Percentiles rank a stretch among this genome's conserved stretches.
Evolutionary conservation across 108 stramenopile species (phyloP).

Genomic region (Nitzschia inconspicua): DNA sequence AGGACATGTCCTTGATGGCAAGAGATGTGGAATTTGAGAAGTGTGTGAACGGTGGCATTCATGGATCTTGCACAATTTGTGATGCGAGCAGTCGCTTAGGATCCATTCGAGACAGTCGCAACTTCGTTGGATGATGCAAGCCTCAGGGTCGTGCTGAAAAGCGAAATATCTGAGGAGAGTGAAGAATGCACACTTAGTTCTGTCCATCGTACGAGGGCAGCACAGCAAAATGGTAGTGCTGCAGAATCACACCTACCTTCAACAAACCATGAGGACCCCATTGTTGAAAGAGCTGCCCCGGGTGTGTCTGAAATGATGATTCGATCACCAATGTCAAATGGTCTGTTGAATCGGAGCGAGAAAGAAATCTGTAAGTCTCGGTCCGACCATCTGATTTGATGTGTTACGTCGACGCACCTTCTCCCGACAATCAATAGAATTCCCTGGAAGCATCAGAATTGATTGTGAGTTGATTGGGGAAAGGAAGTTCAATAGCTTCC

Average conservation of each 20-base stretch:
- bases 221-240: background rate
- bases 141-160: constrained; percentile 68
- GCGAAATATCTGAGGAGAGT: constrained; percentile 42
- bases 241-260: constrained; percentile 42
- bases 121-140: constrained; percentile 69
- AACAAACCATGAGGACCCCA: constrained; percentile 67
- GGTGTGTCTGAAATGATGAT: constrained; percentile 55
- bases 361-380: background rate
- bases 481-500: too few species aligned
- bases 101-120: constrained; percentile 61
- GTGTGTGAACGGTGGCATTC: constrained; percentile 51
- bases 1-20: constrained; percentile 47
- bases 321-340: constrained; percentile 81
- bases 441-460: too few species aligned
- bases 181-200: background rate
- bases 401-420: constrained; percentile 9
- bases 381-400: too few species aligned
- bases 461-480: too few species aligned
- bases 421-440: constrained; percentile 66
- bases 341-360: constrained; percentile 24
- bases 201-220: background rate
- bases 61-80: constrained; percentile 66
- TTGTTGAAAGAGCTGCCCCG: constrained; percentile 15
- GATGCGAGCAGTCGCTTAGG: constrained; percentile 52
- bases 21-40: constrained; percentile 34